Evolutionary conservation across 441 rosid species (phyloP), one percentile per base, ranked within the genome.

Genomic region (Brassica hybrid): DNA sequence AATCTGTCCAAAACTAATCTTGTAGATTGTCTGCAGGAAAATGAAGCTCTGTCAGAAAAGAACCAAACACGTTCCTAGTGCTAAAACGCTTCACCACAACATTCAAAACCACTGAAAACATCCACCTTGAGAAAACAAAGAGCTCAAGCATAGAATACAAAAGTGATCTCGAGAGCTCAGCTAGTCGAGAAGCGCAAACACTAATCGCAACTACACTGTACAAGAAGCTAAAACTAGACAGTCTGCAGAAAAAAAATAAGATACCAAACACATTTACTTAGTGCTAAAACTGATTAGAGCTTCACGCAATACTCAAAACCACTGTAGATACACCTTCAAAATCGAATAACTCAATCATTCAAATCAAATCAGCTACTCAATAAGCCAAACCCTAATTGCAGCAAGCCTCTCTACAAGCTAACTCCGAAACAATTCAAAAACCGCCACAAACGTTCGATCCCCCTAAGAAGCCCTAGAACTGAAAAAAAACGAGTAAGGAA

Each of bases 1-100:
- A 77, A 94, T 94, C 83, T 96, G 99, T 73, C 97, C 97, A 82
- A 96, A 94, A 80, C 90, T 85, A 76, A 96, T 92, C 84, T 96
- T 94, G 75, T 94, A 92, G 72, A 94, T 91, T 30, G 94, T 92
- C 98, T 96, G 96, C 94, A 87, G 21, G 41, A 76, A 52, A 76
- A 21, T 27, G 71, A 43, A 58, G n/a, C 4, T 69, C 14, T 23
- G 58, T 78, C 76, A n/a, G n/a, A n/a, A n/a, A n/a, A n/a, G n/a
- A 64, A 65, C 5, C 41, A 57, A n/a, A 16, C 30, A 23, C 23
- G 23, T 21, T 0, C 30, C 16, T 60, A 65, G n/a, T n/a, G 34
- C 60, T 45, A 45, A 21, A 41, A 30, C 66, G 45, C 38, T 25
- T 25, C 38, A 25, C 16, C 36, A 0, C 6, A 12, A 64, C 16